Evolutionary conservation across 768 basidiomycete species (phyloP), one percentile per base, ranked within the genome.

Genomic region (Fomitopsis pulvina): DNA sequence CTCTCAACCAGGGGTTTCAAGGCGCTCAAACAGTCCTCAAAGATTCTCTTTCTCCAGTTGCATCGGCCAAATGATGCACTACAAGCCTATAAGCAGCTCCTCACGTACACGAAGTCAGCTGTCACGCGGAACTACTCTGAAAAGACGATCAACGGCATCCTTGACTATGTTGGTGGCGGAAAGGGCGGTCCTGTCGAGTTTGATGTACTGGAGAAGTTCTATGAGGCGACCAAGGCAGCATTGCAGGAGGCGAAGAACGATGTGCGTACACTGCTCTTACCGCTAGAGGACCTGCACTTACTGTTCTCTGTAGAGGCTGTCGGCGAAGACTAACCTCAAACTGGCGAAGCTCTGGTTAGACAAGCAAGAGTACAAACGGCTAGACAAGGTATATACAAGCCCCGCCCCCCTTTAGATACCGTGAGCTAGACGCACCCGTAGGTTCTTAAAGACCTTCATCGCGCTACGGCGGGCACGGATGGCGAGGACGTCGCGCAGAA

Each of bases 261-360:
- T 70, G 93, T 92, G 77, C 26, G 16, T 39, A 21, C 27, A 42
- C 20, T 26, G 5, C 5, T 26, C 25, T 1, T 3, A 6, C 22
- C n/a, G 2, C 16, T 18, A 24, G 14, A 45, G 38, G 16, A 21
- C 11, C 27, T 38, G 25, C 20, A 30, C 25, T 40, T 20, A 52
- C 16, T 29, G 12, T 8, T 10, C 8, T 34, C 16, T 21, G 6
- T 45, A 97, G 94, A 81, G 96, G 53, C 66, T 99, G 39, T 94
- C 91, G 0, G 87, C 85, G 11, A 98, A 98, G 69, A 96, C 93
- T 0, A 98, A 98, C 63, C 69, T 98, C 57, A 99, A 99, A 69
- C 75, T 98, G 3, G 96, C 95, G 8, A 98, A 97, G 60, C 74
- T 98, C 8, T 99, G 96, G 95, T 73, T 98, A 29, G 95, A 98